Conservation (phyloP, 1,284 basidiomycete species). For the Leccinum subrobustum region DNA sequence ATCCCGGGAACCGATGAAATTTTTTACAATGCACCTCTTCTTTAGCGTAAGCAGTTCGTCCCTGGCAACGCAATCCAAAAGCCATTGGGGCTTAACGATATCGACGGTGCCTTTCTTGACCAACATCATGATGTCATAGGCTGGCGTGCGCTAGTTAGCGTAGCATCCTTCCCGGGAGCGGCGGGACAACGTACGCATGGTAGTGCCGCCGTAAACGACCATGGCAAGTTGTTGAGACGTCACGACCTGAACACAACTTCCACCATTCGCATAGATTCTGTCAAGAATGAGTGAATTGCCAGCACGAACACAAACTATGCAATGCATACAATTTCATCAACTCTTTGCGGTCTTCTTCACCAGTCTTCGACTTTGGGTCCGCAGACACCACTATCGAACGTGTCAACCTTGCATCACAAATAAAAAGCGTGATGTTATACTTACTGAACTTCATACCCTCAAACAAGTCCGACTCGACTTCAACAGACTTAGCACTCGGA, state of each 20-base stretch:
- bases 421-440: constrained; percentile 25
- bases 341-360: constrained; percentile 64
- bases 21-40: constrained; percentile 53
- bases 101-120: constrained; percentile 66
- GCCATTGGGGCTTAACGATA: constrained; percentile 79
- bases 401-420: background rate
- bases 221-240: constrained; percentile 42
- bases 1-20: background rate
- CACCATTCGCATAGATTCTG: constrained; percentile 79
- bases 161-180: background rate
- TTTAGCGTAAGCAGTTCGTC: constrained; percentile 56
- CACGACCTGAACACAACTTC: constrained; percentile 66
- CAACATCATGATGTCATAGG: constrained; percentile 64
- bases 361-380: constrained; percentile 69
- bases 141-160: constrained; percentile 40
- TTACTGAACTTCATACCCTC: constrained; percentile 75
- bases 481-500: constrained; percentile 56
- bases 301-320: background rate
- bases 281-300: constrained; percentile 10
- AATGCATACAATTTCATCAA: constrained; percentile 59
- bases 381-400: constrained; percentile 64
- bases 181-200: constrained; percentile 48
- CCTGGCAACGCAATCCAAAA: constrained; percentile 70
- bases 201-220: constrained; percentile 65
- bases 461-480: constrained; percentile 66